Conservation (phyloP, 1,284 basidiomycete genomes). For the Taiwanofungus camphoratus region DNA sequence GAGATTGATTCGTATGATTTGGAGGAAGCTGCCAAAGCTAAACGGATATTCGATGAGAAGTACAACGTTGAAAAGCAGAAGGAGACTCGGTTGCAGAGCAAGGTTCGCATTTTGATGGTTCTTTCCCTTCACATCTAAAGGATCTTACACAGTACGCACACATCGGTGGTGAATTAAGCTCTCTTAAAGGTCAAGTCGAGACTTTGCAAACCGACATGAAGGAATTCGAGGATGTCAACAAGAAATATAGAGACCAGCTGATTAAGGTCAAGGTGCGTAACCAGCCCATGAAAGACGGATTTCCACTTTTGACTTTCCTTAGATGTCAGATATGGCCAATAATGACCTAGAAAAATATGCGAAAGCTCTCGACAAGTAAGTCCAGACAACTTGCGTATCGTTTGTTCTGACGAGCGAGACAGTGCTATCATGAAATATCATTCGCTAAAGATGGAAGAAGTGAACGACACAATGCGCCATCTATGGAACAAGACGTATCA, state of each 20-base stretch:
- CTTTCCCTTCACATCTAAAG: conserved; percentile 8
- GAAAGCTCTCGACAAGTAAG: conserved; percentile 91
- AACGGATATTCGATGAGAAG: conserved; percentile 78
- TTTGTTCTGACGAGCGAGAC: conserved; percentile 1
- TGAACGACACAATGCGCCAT: conserved; percentile 94
- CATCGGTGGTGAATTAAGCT: conserved; percentile 77
- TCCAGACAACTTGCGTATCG: conserved; percentile 13
- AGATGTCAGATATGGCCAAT: conserved; percentile 95
- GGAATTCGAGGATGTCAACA: conserved; percentile 86
- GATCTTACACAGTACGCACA: conserved; percentile 59
- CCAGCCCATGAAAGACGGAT: neutral
- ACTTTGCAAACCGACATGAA: conserved; percentile 69
- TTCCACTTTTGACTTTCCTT: conserved; percentile 9
- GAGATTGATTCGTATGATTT: conserved; percentile 77
- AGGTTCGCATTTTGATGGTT: conserved; percentile 41
- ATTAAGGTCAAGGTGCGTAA: conserved; percentile 83
- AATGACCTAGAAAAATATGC: conserved; percentile 95
- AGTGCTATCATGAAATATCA: conserved; percentile 99
- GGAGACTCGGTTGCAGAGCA: conserved; percentile 66
- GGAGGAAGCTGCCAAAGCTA: conserved; percentile 75
- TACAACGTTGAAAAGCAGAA: conserved; percentile 70
- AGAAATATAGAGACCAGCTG: conserved; percentile 85
- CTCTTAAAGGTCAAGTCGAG: conserved; percentile 66
- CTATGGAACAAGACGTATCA: conserved; percentile 99
- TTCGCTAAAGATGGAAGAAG: conserved; percentile 98